A percentile compares a stretch with the other conserved stretches of the same genome.
phyloP scores from a whole-genome alignment of 225 moss, liverwort and hornwort genomes.

The Pleurozium schreberi region DNA sequence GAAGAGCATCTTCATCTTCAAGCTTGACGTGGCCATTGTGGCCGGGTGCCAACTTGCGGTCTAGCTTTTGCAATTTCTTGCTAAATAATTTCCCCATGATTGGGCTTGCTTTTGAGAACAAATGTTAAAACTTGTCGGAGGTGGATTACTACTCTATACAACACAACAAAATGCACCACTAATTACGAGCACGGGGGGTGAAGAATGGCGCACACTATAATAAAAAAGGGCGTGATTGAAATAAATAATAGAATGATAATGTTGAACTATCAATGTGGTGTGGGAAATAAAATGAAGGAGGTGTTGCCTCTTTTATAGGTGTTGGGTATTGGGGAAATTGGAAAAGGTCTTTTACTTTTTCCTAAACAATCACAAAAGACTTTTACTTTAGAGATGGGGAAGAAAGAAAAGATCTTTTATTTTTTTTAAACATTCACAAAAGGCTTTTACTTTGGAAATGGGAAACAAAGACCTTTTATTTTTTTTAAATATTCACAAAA shows the following conservation, averaged over 20 bases:
- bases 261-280: no score
- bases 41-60: accelerated
- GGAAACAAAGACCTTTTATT: no score
- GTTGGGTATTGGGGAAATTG: neutral
- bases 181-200: no score
- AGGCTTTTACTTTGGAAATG: no score
- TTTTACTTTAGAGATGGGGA: no score
- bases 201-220: neutral
- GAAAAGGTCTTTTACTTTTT: neutral
- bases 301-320: neutral
- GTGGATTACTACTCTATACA: neutral
- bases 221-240: neutral
- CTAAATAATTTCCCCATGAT: neutral
- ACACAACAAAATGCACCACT: neutral
- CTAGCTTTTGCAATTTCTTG: neutral
- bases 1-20: neutral
- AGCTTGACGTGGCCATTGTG: neutral
- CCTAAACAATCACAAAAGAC: no score
- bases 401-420: no score
- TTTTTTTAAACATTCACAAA: neutral
- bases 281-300: neutral
- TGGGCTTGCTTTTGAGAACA: neutral
- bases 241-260: neutral
- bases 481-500: no score
- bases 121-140: neutral